These are phyloP conservation scores for Colletotrichum gloeosporioides DNA, from an alignment of 2,329 filamentous ascomycete genomes.

Conservation along the genomic window DNA sequence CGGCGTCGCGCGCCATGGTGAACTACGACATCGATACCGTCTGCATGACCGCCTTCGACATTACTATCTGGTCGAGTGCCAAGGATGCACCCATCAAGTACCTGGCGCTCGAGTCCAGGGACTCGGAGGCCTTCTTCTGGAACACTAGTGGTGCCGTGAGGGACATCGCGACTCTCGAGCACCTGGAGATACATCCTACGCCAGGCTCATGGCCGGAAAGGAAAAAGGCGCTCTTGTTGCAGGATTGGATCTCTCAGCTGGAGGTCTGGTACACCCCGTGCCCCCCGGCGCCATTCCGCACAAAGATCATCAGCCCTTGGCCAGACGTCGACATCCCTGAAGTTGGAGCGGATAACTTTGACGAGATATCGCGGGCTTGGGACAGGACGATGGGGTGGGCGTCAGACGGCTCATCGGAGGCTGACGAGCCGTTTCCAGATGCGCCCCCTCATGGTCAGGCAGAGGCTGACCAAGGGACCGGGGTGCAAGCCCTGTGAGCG, in stretches of 20 bases:
- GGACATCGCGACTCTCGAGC: neutral
- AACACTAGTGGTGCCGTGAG: neutral
- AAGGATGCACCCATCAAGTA: neutral
- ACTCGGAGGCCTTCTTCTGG: conserved; percentile 2
- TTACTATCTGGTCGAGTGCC: neutral
- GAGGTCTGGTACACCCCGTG: neutral
- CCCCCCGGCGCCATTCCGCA: neutral
- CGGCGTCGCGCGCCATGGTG: neutral
- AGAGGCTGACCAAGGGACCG: neutral
- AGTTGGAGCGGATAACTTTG: neutral
- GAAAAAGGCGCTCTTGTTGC: neutral
- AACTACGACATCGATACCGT: conserved; percentile 3
- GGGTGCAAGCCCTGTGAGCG: neutral
- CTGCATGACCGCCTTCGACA: neutral
- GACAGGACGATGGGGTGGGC: neutral
- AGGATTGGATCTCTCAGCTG: neutral
- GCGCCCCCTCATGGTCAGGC: neutral
- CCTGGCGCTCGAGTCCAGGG: neutral
- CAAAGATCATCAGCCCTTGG: neutral
- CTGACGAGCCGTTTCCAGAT: neutral
- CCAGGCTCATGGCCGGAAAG: conserved; percentile 1
- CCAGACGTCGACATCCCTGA: conserved; percentile 1
- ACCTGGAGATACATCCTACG: neutral
- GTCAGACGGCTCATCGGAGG: neutral
- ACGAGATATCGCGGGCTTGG: neutral